Conservation (phyloP, 169 alveolate genomes). For the Cryptosporidium ryanae region DNA sequence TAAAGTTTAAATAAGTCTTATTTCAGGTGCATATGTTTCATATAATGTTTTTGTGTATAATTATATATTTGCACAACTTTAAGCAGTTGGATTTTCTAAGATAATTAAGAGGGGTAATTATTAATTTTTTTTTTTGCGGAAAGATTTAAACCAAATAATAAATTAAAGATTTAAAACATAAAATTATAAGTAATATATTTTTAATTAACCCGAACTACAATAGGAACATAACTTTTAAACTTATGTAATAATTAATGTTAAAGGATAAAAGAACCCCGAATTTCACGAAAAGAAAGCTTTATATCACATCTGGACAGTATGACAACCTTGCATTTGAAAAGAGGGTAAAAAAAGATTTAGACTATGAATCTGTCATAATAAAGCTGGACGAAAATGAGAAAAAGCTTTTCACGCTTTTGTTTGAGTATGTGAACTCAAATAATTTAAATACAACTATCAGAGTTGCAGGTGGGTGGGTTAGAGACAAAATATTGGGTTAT, state of each 20-base stretch:
- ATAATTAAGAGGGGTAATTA: background rate
- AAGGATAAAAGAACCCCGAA: background rate
- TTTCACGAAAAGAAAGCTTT: slow-evolving; percentile 36
- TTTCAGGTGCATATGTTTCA: no score
- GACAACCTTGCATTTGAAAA: background rate
- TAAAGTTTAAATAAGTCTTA: no score
- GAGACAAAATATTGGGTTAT: slow-evolving; percentile 92
- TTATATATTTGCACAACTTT: background rate
- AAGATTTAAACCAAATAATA: no score
- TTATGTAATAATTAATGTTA: no score
- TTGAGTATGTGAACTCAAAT: slow-evolving; percentile 1
- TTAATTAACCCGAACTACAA: no score
- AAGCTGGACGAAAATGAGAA: slow-evolving; percentile 11
- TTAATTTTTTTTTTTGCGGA: no score
- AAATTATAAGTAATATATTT: no score
- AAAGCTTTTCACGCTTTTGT: slow-evolving; percentile 27
- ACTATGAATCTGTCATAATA: background rate
- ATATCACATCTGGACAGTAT: slow-evolving; percentile 64
- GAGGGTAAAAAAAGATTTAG: slow-evolving; percentile 3
- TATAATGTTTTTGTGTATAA: background rate
- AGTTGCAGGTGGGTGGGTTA: slow-evolving; percentile 99
- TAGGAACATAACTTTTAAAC: no score
- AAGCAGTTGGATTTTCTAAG: background rate
- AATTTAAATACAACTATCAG: slow-evolving; percentile 80
- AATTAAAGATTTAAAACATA: no score